A percentile compares a stretch with the other conserved stretches of the same genome.
Conservation (phyloP, 257 asterid genomes). For the Solanum clarkiae region DNA sequence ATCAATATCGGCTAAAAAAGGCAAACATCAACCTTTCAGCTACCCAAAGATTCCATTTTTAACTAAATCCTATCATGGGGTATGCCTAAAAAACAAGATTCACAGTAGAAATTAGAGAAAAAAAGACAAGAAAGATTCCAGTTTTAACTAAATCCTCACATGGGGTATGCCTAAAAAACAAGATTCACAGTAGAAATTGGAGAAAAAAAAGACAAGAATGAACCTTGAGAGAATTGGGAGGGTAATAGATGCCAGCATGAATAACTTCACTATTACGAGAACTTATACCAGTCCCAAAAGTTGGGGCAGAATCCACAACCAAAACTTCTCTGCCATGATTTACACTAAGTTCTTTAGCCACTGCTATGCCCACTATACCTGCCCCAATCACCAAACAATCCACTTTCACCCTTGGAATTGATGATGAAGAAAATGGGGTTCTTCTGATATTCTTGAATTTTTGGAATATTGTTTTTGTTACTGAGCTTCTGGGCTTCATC, state of each 20-base stretch:
- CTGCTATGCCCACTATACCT: slow-evolving; percentile 81
- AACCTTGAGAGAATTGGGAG: slow-evolving; percentile 68
- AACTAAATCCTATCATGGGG: background rate
- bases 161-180: background rate
- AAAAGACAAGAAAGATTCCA: background rate
- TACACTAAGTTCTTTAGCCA: slow-evolving; percentile 71
- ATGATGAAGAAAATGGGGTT: background rate
- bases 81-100: background rate
- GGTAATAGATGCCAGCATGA: slow-evolving; percentile 85
- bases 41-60: background rate
- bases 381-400: slow-evolving; percentile 85
- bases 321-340: slow-evolving; percentile 56
- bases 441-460: background rate
- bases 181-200: background rate
- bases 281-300: slow-evolving; percentile 67
- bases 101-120: background rate
- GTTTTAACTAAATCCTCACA: background rate
- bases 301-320: slow-evolving; percentile 66
- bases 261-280: slow-evolving; percentile 93
- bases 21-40: background rate
- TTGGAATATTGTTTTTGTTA: background rate
- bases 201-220: background rate
- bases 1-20: background rate
- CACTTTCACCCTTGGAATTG: slow-evolving; percentile 34
- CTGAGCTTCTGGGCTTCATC: background rate